A percentile compares a stretch with the other conserved stretches of the same genome.
phyloP scores from a whole-genome alignment of 2,329 filamentous ascomycete species.

The Proliferodiscus dingleyae region DNA sequence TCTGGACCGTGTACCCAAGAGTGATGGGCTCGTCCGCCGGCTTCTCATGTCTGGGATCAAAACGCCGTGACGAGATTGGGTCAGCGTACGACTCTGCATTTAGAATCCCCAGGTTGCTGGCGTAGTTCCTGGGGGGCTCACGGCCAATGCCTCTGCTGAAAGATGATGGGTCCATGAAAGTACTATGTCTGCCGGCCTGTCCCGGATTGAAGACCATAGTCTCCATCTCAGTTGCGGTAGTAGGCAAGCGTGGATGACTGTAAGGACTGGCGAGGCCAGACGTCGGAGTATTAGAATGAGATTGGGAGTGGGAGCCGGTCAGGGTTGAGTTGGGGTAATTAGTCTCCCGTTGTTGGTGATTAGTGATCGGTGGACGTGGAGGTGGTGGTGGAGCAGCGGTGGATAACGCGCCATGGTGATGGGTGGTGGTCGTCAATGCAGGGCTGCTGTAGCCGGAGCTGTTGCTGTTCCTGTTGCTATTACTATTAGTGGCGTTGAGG shows the following conservation, averaged over 20 bases:
- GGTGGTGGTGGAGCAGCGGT: too few species aligned
- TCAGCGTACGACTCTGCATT: conserved; percentile 44
- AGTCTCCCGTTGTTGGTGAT: conserved; percentile 4
- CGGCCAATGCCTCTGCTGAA: conserved; percentile 12
- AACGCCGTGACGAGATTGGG: conserved; percentile 24
- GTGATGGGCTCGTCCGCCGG: conserved; percentile 18
- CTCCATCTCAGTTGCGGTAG: conserved; percentile 18
- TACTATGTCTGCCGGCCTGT: conserved; percentile 3
- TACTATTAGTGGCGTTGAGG: too few species aligned
- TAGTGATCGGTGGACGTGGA: conserved; percentile 5
- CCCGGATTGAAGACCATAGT: conserved; percentile 18
- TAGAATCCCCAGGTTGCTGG: conserved; percentile 34
- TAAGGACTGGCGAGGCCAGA: neutral
- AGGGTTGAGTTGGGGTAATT: neutral
- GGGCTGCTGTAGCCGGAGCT: neutral
- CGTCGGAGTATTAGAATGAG: too few species aligned
- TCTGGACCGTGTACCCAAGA: conserved; percentile 17
- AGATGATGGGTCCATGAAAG: conserved; percentile 17
- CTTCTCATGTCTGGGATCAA: conserved; percentile 5
- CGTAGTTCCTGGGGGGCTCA: conserved; percentile 13
- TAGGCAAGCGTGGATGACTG: conserved; percentile 4
- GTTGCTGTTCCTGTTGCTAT: too few species aligned
- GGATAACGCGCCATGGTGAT: neutral
- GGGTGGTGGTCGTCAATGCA: neutral
- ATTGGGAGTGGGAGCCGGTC: neutral